phyloP scores from a whole-genome alignment of 2,329 filamentous ascomycete species.

The Parascedosporium putredinis region DNA sequence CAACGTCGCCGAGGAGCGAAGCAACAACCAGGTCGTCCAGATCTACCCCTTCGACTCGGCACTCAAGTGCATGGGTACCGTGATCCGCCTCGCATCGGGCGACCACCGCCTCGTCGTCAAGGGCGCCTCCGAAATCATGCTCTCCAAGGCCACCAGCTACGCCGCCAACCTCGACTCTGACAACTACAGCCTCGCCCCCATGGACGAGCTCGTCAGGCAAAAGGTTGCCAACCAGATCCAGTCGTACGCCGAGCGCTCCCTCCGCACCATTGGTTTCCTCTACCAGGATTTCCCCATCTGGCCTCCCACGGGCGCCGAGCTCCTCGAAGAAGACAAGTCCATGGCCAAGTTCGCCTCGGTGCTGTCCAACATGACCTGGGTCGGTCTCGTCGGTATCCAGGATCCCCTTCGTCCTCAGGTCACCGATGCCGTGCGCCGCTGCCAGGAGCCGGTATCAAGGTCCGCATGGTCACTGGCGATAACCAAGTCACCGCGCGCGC shows the following conservation, averaged over 20 bases:
- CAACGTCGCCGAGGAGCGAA: slow-evolving; percentile 33
- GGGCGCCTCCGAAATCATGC: slow-evolving; percentile 46
- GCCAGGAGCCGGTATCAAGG: slow-evolving; percentile 52
- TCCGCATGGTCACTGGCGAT: slow-evolving; percentile 48
- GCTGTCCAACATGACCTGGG: slow-evolving; percentile 46
- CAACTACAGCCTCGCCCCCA: slow-evolving; percentile 24
- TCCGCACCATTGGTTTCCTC: slow-evolving; percentile 65
- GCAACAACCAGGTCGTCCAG: slow-evolving; percentile 33
- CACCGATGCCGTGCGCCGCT: slow-evolving; percentile 46
- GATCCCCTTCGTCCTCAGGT: slow-evolving; percentile 53
- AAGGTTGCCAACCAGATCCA: slow-evolving; percentile 44
- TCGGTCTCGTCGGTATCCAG: slow-evolving; percentile 58
- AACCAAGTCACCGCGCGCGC: slow-evolving; percentile 49
- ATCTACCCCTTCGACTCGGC: slow-evolving; percentile 43
- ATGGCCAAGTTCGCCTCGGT: slow-evolving; percentile 27
- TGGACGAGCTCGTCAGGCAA: slow-evolving; percentile 36
- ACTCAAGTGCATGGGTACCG: slow-evolving; percentile 46
- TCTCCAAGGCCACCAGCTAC: slow-evolving; percentile 25
- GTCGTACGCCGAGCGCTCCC: slow-evolving; percentile 51
- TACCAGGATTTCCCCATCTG: slow-evolving; percentile 57
- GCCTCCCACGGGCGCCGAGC: background rate
- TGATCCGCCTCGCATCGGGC: slow-evolving; percentile 32
- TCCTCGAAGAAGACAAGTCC: slow-evolving; percentile 37
- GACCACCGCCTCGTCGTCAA: slow-evolving; percentile 40
- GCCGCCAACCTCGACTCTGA: slow-evolving; percentile 21